Conservation (phyloP, 805 yeast genomes). For the Nakazawaea siamensis region DNA sequence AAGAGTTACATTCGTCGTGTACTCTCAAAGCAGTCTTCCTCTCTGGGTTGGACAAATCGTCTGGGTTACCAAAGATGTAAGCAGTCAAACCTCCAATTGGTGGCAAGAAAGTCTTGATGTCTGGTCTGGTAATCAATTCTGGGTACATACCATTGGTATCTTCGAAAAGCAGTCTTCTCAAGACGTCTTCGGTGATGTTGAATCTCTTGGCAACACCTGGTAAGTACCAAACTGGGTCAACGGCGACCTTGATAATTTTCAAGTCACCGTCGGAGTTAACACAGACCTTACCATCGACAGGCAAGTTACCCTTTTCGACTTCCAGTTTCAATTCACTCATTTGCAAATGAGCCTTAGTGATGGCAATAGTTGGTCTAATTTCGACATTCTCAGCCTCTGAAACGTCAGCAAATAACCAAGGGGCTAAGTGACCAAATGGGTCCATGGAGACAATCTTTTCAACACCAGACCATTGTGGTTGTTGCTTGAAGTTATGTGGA, state of each 20-base stretch:
- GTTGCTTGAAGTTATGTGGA: slow-evolving; percentile 45
- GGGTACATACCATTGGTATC: slow-evolving; percentile 71
- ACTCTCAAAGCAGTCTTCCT: slow-evolving; percentile 49
- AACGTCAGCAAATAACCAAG: slow-evolving; percentile 43
- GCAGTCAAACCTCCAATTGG: slow-evolving; percentile 66
- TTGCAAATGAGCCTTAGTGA: slow-evolving; percentile 60
- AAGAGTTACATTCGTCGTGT: slow-evolving; percentile 66
- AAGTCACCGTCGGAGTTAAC: slow-evolving; percentile 53
- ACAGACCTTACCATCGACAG: slow-evolving; percentile 55
- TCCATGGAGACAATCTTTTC: slow-evolving; percentile 59
- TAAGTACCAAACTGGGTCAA: slow-evolving; percentile 64
- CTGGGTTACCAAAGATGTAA: slow-evolving; percentile 58
- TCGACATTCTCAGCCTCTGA: slow-evolving; percentile 41
- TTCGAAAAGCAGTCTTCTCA: slow-evolving; percentile 54
- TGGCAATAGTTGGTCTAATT: slow-evolving; percentile 56
- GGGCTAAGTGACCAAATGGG: slow-evolving; percentile 61
- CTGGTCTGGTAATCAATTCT: slow-evolving; percentile 60
- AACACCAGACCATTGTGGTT: slow-evolving; percentile 45
- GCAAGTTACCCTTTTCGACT: slow-evolving; percentile 41
- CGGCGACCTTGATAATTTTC: slow-evolving; percentile 56
- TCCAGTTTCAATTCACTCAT: slow-evolving; percentile 50
- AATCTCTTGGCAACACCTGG: slow-evolving; percentile 64
- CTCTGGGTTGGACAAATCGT: slow-evolving; percentile 39
- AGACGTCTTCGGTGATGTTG: slow-evolving; percentile 44
- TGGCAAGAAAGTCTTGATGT: slow-evolving; percentile 55